Evolutionary conservation across 2,329 filamentous ascomycete species (phyloP).

Genomic region (Exophiala sideris): DNA sequence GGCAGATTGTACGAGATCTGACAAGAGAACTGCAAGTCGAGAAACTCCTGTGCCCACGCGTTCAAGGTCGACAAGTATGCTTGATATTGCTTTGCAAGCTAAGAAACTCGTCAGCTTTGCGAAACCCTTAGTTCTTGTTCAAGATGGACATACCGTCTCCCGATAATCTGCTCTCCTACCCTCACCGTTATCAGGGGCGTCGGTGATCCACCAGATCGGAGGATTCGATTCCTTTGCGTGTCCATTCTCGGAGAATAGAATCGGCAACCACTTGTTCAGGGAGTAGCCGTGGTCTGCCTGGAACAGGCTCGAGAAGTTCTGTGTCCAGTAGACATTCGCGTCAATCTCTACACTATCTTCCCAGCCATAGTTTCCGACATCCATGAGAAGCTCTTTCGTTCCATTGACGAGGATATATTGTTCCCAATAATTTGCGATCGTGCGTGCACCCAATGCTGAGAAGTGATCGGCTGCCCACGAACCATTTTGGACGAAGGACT

Average conservation of each 20-base stretch:
- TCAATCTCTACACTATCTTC: constrained; percentile 38
- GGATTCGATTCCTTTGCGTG: not conserved
- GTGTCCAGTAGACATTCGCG: constrained; percentile 39
- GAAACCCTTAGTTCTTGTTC: not conserved
- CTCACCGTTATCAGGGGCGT: not conserved
- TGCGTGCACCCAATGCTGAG: constrained; percentile 36
- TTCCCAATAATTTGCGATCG: constrained; percentile 39
- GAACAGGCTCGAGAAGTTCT: constrained; percentile 32
- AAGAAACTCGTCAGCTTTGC: not conserved
- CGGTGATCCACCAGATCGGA: not conserved
- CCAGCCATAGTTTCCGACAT: constrained; percentile 33
- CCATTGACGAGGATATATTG: constrained; percentile 36
- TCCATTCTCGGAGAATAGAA: constrained; percentile 29
- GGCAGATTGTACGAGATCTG: constrained; percentile 44
- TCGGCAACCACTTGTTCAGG: constrained; percentile 34
- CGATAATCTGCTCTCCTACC: not conserved
- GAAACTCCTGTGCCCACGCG: constrained; percentile 31
- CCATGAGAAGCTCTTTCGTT: constrained; percentile 30
- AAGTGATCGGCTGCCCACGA: constrained; percentile 43
- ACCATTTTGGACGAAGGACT: constrained; percentile 35
- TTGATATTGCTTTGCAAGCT: constrained; percentile 27
- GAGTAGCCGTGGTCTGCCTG: constrained; percentile 34
- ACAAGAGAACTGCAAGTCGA: constrained; percentile 38
- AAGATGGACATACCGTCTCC: not conserved
- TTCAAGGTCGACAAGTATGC: constrained; percentile 34